These are phyloP conservation scores for Aspergillus sp. DNA, from an alignment of 2,329 filamentous ascomycete species.

Conservation along the genomic window DNA sequence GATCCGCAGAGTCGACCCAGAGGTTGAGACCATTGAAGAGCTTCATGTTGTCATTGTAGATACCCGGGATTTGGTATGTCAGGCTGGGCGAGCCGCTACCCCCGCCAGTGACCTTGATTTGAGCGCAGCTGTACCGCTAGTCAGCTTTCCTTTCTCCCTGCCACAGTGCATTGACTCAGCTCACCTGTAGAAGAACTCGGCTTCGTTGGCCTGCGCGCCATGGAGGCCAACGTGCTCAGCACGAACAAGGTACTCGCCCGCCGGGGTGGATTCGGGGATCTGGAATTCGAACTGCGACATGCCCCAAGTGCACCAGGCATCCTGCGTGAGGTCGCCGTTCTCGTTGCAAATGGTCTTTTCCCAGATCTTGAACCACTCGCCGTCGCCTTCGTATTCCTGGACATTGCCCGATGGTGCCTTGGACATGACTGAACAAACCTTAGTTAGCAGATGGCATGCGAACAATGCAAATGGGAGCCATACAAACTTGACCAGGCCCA, in stretches of 20 bases:
- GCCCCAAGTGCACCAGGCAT: constrained; percentile 17
- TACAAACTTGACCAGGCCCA: constrained; percentile 19
- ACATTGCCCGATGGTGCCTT: constrained; percentile 18
- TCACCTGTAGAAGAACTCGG: constrained; percentile 50
- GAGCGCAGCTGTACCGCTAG: constrained; percentile 27
- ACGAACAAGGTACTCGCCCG: constrained; percentile 52
- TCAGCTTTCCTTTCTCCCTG: background rate
- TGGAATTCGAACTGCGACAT: constrained; percentile 27
- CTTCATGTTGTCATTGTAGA: constrained; percentile 18
- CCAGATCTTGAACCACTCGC: constrained; percentile 25
- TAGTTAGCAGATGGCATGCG: background rate
- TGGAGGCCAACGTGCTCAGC: constrained; percentile 53
- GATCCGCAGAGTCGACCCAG: constrained; percentile 12
- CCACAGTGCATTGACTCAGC: background rate
- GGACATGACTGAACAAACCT: constrained; percentile 11
- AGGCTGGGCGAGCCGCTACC: constrained; percentile 27
- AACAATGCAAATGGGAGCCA: background rate
- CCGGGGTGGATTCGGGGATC: constrained; percentile 41
- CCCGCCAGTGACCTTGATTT: constrained; percentile 45
- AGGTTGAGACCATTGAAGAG: constrained; percentile 19
- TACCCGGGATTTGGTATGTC: constrained; percentile 16
- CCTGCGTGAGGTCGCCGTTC: constrained; percentile 10
- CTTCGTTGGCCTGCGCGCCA: constrained; percentile 39
- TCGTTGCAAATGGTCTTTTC: constrained; percentile 17
- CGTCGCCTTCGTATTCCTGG: constrained; percentile 19